A percentile compares a stretch with the other conserved stretches of the same genome.
Conservation (phyloP, 2,329 filamentous ascomycete species). For the Blumeria graminis region DNA sequence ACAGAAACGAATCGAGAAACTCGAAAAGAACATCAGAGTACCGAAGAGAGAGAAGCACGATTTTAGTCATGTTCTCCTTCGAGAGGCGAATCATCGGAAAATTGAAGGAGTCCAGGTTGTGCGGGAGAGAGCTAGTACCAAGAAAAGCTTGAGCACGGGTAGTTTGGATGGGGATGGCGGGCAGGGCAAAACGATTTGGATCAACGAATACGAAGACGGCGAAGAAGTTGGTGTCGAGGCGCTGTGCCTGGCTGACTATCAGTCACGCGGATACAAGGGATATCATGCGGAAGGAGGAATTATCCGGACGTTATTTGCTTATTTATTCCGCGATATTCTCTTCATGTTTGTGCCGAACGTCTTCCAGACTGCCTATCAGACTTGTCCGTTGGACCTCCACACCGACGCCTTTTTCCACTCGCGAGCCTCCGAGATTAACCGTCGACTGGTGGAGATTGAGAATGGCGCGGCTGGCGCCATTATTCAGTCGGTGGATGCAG, state of each 20-base stretch:
- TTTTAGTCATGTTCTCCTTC: slow-evolving; percentile 64
- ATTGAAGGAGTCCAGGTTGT: slow-evolving; percentile 61
- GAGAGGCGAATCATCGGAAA: slow-evolving; percentile 48
- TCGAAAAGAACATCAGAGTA: slow-evolving; percentile 65
- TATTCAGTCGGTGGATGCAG: slow-evolving; percentile 41
- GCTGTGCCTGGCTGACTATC: slow-evolving; percentile 81
- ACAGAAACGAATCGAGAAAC: slow-evolving; percentile 77
- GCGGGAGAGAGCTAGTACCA: slow-evolving; percentile 18
- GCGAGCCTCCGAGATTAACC: slow-evolving; percentile 73
- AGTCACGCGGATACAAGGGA: slow-evolving; percentile 64
- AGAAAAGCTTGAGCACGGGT: not conserved
- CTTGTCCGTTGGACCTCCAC: slow-evolving; percentile 74
- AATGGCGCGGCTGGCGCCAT: slow-evolving; percentile 54
- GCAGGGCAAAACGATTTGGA: slow-evolving; percentile 61
- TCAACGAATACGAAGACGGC: slow-evolving; percentile 46
- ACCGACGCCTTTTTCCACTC: slow-evolving; percentile 80
- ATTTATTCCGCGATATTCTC: slow-evolving; percentile 79
- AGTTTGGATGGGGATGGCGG: slow-evolving; percentile 14
- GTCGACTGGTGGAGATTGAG: slow-evolving; percentile 60
- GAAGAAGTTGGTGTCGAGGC: slow-evolving; percentile 72
- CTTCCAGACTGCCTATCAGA: slow-evolving; percentile 89
- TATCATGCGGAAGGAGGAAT: slow-evolving; percentile 87
- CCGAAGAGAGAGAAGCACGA: slow-evolving; percentile 75
- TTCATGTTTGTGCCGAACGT: slow-evolving; percentile 90
- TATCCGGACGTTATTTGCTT: slow-evolving; percentile 69